Evolutionary conservation across 2,329 filamentous ascomycete species (phyloP).

Genomic region (Xylariales sp.): DNA sequence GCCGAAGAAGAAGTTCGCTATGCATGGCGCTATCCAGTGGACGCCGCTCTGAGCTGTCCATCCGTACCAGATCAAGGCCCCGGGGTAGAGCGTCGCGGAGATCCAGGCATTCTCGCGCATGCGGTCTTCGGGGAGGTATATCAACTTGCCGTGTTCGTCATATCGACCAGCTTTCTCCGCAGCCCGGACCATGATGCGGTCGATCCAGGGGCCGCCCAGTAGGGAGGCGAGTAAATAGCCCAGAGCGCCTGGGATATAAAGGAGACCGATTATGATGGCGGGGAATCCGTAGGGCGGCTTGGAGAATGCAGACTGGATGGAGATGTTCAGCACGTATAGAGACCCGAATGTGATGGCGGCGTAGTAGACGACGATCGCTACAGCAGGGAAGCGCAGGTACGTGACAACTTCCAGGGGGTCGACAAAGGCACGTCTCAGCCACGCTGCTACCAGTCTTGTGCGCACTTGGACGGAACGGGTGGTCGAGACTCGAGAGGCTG

Average conservation of each 20-base stretch:
- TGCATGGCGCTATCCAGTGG: constrained; percentile 57
- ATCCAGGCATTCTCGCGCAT: constrained; percentile 81
- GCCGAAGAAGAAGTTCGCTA: constrained; percentile 71
- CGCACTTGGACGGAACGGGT: constrained; percentile 55
- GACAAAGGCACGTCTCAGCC: constrained; percentile 58
- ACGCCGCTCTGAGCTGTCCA: constrained; percentile 66
- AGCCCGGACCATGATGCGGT: constrained; percentile 74
- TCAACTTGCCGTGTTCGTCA: constrained; percentile 59
- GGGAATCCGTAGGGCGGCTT: constrained; percentile 62
- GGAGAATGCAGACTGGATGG: constrained; percentile 66
- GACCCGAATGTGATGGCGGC: constrained; percentile 70
- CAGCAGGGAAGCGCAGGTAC: constrained; percentile 70
- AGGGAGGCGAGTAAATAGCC: constrained; percentile 68
- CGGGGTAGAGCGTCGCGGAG: constrained; percentile 65
- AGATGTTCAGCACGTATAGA: constrained; percentile 75
- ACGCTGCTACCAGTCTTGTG: constrained; percentile 46
- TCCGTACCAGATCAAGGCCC: constrained; percentile 69
- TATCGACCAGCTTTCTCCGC: constrained; percentile 66
- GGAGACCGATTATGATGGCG: constrained; percentile 64
- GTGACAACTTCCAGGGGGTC: constrained; percentile 68
- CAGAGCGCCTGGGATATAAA: constrained; percentile 71
- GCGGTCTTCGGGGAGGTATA: constrained; percentile 73
- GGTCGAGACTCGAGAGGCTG: constrained; percentile 49
- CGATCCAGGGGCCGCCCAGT: constrained; percentile 72
- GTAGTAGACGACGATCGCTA: constrained; percentile 68